Evolutionary conservation across 129 eudicot species (phyloP), one percentile per base, ranked within the genome.

Genomic region (Centella asiatica): DNA sequence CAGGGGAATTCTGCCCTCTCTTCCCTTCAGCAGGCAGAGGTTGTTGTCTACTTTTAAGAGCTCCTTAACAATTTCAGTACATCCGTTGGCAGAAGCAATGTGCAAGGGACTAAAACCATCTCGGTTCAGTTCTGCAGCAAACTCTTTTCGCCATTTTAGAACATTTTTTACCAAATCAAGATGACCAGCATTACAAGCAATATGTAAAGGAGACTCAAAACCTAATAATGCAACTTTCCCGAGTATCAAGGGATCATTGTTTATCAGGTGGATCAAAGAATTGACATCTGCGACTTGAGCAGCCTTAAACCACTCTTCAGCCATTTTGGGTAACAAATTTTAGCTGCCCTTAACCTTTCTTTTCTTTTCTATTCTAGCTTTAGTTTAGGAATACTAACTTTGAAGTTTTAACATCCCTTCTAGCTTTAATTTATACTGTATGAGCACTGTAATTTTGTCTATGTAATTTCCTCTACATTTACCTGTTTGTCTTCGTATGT

Each of bases 41-140:
- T 52, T 44, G 8, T n/a, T n/a, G 67, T 74, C 78, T 27, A 85
- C 72, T 20, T 73, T 67, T 44, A 85, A 56, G 11, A 85, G 50
- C 79, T 73, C 88, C 45, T 67, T 78, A 28, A 81, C 85, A 50
- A 81, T 73, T 19, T 79, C 81, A 29, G 29, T n/a, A 71, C 71
- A 59, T 20, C 95, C 86, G 68, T 50, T 68, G 28, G 81, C 83
- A 1, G 85, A 70, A 0, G 95, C 95, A 13, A 82, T 69, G 64
- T 82, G 86, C 40, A 81, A 23, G 1, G 95, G 83, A 31, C 80
- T 73, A 31, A 60, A 65, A 18, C 89, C 86, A 2, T 79, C 76
- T 49, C 67, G 72, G 57, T 82, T 76, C 32, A 79, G 60, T 56
- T 79, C 81, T 18, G 2, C 27, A 2, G 51, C 57, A 32, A 82